Evolutionary conservation across 1,284 basidiomycete species (phyloP).

Genomic region (Boletus sp.): DNA sequence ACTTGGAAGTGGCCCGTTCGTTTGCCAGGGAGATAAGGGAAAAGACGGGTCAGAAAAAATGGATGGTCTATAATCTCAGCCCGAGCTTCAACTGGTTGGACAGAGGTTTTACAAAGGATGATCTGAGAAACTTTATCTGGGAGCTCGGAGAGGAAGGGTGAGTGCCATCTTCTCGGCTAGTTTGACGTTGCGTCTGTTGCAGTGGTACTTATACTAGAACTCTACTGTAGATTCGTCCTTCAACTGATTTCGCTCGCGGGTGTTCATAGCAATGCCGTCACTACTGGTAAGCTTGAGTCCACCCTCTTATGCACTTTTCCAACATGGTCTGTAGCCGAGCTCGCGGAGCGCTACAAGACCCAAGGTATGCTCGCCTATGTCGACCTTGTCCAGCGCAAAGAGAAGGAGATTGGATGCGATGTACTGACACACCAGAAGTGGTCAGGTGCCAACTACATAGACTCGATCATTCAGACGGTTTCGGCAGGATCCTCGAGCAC

Average conservation of each 20-base stretch:
- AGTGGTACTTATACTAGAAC: slow-evolving; percentile 7
- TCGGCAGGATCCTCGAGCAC: slow-evolving; percentile 83
- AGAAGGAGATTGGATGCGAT: slow-evolving; percentile 89
- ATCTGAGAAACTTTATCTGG: slow-evolving; percentile 86
- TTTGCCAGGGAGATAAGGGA: slow-evolving; percentile 78
- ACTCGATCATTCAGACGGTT: slow-evolving; percentile 71
- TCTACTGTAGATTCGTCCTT: slow-evolving; percentile 61
- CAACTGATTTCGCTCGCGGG: slow-evolving; percentile 87
- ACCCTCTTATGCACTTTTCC: slow-evolving; percentile 1
- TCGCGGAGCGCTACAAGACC: slow-evolving; percentile 71
- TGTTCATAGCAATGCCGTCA: slow-evolving; percentile 79
- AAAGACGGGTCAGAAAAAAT: slow-evolving; percentile 46
- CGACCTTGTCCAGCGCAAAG: slow-evolving; percentile 78
- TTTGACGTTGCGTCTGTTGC: slow-evolving; percentile 14
- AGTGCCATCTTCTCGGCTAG: slow-evolving; percentile 13
- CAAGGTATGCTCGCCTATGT: slow-evolving; percentile 90
- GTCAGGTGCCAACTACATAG: slow-evolving; percentile 87
- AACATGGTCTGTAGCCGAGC: slow-evolving; percentile 51
- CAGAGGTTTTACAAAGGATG: slow-evolving; percentile 74
- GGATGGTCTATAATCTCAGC: slow-evolving; percentile 93
- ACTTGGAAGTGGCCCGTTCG: slow-evolving; percentile 73
- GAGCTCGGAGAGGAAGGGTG: slow-evolving; percentile 88
- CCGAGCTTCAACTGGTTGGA: slow-evolving; percentile 92
- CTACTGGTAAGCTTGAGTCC: slow-evolving; percentile 53
- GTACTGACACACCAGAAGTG: slow-evolving; percentile 91